Base-by-base conservation (phyloP, 2,329 filamentous ascomycete genomes). In the Trichoderma harzianum region DNA sequence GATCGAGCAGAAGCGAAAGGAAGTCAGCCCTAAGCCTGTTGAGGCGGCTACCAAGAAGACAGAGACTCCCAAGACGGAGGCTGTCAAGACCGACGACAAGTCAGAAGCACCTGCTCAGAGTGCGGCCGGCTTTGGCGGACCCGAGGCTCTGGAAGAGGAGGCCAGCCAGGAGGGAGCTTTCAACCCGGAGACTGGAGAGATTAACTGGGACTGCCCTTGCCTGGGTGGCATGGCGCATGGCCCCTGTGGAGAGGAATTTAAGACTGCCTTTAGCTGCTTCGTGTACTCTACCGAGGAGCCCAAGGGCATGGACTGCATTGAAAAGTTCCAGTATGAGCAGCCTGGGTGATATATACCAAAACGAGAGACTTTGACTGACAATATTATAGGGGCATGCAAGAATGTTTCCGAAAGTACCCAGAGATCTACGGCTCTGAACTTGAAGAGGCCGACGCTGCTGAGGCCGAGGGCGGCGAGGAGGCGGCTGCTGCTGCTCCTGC, bases 121-220 rank as follows among this genome's bases (percentile, higher is more conserved):
- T 58, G 75, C 76, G 5, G 73, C 58, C 26, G 75, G 73, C 30
- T 68, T 78, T 73, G 74, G 76, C 7, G 80, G 80, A 2, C 84
- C 86, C 7, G 84, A 84, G 71, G 86, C 82, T 0, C 84, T 96
- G 16, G 92, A 97, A 81, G 89, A 93, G 73, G 94, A 98, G 82
- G 94, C 94, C 7, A 88, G 85, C 73, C 91, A 95, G 80, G 91
- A 98, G 82, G 96, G 94, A 70, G 96, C 96, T 1, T 99, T 98
- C 85, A 97, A 99, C 83, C 94, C 95, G 3, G 96, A 98, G 85
- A 99, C 96, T 11, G 96, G 96, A 76, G 96, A 99, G 87, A 99
- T 99, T 84, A 99, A 99, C 87, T 99, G 96, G 96, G 96, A 98
- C 81, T 99, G 96, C 83, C 96, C 96, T 18, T 99, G 96, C 81